Evolutionary conservation across 768 basidiomycete genomes (phyloP).

Genomic region (Podaxis sp.): DNA sequence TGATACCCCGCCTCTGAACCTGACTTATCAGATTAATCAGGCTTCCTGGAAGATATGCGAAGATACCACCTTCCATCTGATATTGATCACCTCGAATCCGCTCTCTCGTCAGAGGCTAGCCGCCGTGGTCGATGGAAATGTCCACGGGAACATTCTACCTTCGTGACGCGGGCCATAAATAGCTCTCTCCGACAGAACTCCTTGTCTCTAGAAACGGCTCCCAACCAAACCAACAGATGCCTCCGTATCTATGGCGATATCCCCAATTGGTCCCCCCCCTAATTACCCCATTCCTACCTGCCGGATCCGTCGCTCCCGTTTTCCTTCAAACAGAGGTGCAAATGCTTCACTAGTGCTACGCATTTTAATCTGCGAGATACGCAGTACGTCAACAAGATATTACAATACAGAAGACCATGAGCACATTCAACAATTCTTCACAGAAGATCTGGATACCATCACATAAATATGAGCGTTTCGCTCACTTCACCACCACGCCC

Average conservation of each 20-base stretch:
- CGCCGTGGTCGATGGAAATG: neutral
- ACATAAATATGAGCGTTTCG: neutral
- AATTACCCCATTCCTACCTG: neutral
- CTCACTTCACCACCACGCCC: neutral
- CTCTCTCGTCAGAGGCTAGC: neutral
- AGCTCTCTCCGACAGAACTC: neutral
- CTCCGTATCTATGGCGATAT: slow-evolving; percentile 14
- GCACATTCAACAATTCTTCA: neutral
- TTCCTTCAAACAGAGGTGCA: neutral
- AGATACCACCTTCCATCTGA: slow-evolving; percentile 7
- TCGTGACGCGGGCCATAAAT: neutral
- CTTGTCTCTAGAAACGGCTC: slow-evolving; percentile 1
- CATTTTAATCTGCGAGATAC: neutral
- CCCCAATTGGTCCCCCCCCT: neutral
- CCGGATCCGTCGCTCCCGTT: neutral
- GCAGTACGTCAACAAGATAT: slow-evolving; percentile 2
- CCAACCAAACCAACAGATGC: neutral
- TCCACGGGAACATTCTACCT: neutral
- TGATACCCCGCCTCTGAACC: neutral
- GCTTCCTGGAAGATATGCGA: neutral
- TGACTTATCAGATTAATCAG: slow-evolving; percentile 6
- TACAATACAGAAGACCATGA: neutral
- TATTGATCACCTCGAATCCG: slow-evolving; percentile 1
- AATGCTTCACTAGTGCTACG: neutral
- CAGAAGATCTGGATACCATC: neutral